Evolutionary conservation across 2,329 filamentous ascomycete genomes (phyloP), one percentile per base, ranked within the genome.

Genomic region (Ceratocystis ficicola): DNA sequence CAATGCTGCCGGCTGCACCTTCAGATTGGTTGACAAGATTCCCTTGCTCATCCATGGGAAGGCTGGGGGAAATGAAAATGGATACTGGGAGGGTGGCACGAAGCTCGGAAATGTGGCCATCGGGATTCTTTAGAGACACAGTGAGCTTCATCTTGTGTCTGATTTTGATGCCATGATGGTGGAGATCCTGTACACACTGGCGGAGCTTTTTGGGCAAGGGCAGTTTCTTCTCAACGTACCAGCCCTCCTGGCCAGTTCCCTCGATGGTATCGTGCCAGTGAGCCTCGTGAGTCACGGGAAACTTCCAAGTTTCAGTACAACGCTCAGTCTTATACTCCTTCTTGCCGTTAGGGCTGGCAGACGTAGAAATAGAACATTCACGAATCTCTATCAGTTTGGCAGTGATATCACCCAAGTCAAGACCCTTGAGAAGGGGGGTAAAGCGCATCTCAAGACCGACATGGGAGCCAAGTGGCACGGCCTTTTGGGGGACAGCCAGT

Each of bases 61-160:
- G 85, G 72, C 94, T 94, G 0, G 94, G 93, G 4, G 94, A 99
- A 70, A 97, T 96, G 76, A 96, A 96, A 48, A 99, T 86, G 65
- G 90, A 90, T 17, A 97, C 83, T 1, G 94, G 92, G 41, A 97
- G 83, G 52, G 91, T 94, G 60, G 93, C 93, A 64, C 93, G 87
- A 64, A 96, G 83, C 85, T 97, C 93, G 66, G 92, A 74, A 65
- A 92, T 82, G 73, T 97, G 94, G 0, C 92, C 93, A 73, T 99
- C 94, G 0, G 94, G 93, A 71, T 99, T 97, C 75, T 91, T 88
- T 48, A 99, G 82, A 60, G 93, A 90, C 68, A 97, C 87, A 62
- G 90, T 90, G 72, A 97, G 82, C 77, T 93, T 93, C 70, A 97
- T 82, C 77, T 95, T 95, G 75, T 99, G 94, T 66, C 90, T 83